Percentiles rank a stretch among this genome's conserved stretches.
phyloP scores from a whole-genome alignment of 2,329 filamentous ascomycete species.

The Venturia carpophila region DNA sequence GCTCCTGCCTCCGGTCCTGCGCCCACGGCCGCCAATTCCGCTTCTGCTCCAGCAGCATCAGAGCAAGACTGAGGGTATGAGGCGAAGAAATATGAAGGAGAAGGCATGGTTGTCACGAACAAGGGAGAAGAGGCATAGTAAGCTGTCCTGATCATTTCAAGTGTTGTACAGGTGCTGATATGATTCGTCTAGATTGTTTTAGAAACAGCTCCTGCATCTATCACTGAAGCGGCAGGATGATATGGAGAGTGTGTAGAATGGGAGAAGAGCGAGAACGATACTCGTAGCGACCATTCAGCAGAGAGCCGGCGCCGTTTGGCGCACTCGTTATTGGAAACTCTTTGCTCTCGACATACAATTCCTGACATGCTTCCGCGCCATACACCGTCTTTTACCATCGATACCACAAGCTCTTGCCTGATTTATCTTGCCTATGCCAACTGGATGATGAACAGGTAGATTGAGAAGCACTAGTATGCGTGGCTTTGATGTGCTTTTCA shows the following conservation, averaged over 20 bases:
- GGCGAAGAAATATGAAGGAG: not conserved
- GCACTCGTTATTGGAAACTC: not conserved
- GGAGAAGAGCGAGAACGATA: not conserved
- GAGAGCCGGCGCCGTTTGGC: not conserved
- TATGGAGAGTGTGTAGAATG: not conserved
- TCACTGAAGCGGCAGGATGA: not conserved
- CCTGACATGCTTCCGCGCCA: not conserved
- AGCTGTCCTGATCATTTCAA: not conserved
- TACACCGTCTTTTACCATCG: not conserved
- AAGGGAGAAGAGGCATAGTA: slow-evolving; percentile 6
- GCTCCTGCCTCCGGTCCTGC: too few species aligned
- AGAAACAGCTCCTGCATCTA: not conserved
- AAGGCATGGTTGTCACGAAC: not conserved
- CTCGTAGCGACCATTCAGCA: not conserved
- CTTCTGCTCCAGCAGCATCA: not conserved
- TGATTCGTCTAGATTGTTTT: not conserved
- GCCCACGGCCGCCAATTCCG: not conserved
- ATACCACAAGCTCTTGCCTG: not conserved
- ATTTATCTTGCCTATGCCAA: not conserved
- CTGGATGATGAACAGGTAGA: not conserved
- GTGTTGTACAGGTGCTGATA: not conserved
- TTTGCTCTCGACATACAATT: not conserved
- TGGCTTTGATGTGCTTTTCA: not conserved
- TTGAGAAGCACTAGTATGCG: not conserved
- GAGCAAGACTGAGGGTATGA: not conserved